Conservation (phyloP, 495 filamentous ascomycete species). For the Trichocladium uniseriatum region DNA sequence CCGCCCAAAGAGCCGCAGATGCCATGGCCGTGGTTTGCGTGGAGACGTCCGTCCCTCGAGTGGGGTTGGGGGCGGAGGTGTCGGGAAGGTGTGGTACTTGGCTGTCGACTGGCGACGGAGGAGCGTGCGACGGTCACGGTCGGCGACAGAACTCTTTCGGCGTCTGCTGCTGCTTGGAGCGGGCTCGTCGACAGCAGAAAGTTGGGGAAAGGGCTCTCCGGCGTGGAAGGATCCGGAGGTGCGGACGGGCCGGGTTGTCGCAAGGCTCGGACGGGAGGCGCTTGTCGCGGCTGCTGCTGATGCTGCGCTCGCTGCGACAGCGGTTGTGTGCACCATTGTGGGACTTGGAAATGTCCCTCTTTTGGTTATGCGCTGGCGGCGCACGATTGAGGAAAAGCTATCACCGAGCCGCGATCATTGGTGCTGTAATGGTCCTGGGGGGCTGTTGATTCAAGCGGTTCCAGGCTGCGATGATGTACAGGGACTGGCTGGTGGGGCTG, state of each 20-base stretch:
- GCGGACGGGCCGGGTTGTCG: constrained; percentile 15
- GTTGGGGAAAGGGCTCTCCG: constrained; percentile 36
- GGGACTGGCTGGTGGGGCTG: too few species aligned
- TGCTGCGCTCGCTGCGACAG: constrained; percentile 21
- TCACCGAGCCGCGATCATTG: background rate
- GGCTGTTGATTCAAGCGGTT: too few species aligned
- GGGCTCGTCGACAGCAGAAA: constrained; percentile 17
- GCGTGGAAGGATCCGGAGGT: constrained; percentile 41
- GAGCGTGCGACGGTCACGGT: background rate
- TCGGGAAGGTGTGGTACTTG: constrained; percentile 93
- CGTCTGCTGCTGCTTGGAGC: constrained; percentile 1
- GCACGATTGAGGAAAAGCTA: background rate
- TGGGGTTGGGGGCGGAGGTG: constrained; percentile 71
- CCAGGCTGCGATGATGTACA: too few species aligned
- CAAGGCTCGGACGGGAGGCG: constrained; percentile 12
- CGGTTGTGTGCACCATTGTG: constrained; percentile 30
- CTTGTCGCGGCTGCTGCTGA: constrained; percentile 10
- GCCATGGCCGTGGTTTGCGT: background rate
- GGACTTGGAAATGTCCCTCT: background rate
- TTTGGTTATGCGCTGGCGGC: background rate
- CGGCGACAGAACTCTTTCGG: constrained; percentile 13
- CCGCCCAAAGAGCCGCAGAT: constrained; percentile 5
- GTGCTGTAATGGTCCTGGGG: too few species aligned
- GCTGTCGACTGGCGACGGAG: constrained; percentile 56
- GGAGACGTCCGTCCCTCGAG: constrained; percentile 17